Evolutionary conservation across 2,329 filamentous ascomycete genomes (phyloP), one percentile per base, ranked within the genome.

Genomic region (Pseudocercospora pini-densiflorae): DNA sequence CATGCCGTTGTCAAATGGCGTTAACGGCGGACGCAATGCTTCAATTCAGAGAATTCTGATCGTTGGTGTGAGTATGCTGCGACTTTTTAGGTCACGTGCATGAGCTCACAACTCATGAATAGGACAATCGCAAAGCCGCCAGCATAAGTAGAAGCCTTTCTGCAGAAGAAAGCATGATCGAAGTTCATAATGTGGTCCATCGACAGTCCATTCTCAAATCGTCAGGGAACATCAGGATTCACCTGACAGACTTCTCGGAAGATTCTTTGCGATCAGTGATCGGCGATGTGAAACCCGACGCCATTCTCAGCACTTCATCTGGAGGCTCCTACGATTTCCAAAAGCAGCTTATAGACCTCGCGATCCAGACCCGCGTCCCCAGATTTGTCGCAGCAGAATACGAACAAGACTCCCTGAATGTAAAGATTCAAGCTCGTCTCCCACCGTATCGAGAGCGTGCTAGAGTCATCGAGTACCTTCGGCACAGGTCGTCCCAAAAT

Each of bases 401-500:
- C 55, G 68, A 72, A 16, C 72, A 74, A 33, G 74, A 76, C 43
- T 71, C 65, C 24, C 67, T 77, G 31, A 80, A 80, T 65, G 51
- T 63, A 16, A 55, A 59, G 4, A 69, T 80, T 7, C 74, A 76
- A 57, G 61, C 65, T 14, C 74, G 78, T 8, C 63, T 80, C 10
- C 71, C 76, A 19, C 76, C 75, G 9, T 71, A 70, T 43, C 69
- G 64, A 10, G 76, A 74, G 51, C 73, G 76, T 19, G 74, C 73
- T 9, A 73, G 73, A 31, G 69, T 76, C 1, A 72, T 80, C 19
- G 51, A 74, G 8, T 73, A 80, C 61, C 69, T 81, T 23, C 64
- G 66, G 31, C 59, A 70, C 23, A 29, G 53, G 47, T 49, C 55
- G 3, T 24, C 31, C 0, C 43, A 40, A 54, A 53, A 58, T 7